Conservation (phyloP, 192 early-diverging fungal genomes). For the Lunasporangiospora selenospora region DNA sequence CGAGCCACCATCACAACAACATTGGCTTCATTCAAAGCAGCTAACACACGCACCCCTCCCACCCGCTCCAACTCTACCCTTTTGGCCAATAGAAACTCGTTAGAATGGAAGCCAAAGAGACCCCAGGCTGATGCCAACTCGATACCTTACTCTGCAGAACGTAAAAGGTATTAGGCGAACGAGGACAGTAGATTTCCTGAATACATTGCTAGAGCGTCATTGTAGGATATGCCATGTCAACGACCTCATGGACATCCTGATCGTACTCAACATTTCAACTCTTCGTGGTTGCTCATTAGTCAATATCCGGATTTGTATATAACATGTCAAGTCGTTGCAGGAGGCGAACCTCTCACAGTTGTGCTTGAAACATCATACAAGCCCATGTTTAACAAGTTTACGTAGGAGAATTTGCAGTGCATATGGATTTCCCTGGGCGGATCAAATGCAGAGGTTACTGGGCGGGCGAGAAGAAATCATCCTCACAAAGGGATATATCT, state of each 20-base stretch:
- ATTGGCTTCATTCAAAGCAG: conserved; percentile 42
- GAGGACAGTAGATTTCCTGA: no score
- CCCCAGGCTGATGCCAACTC: conserved; percentile 25
- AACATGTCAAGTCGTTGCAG: conserved; percentile 71
- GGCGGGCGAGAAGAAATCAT: no score
- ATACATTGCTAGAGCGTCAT: no score
- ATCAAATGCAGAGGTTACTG: no score
- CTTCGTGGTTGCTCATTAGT: conserved; percentile 37
- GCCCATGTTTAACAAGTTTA: conserved; percentile 66
- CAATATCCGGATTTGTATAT: conserved; percentile 65
- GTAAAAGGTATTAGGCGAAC: conserved; percentile 39
- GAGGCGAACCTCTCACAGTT: conserved; percentile 69
- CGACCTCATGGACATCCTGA: no score
- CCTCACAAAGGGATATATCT: conserved; percentile 2
- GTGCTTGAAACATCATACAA: conserved; percentile 73
- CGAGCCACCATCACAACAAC: conserved; percentile 21
- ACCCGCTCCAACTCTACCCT: no score
- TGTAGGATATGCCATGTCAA: no score
- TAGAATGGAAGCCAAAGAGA: conserved; percentile 33
- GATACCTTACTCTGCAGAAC: conserved; percentile 43
- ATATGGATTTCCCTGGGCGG: not conserved
- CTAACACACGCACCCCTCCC: conserved; percentile 22
- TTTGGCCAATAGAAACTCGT: conserved; percentile 14
- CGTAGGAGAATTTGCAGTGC: conserved; percentile 39
- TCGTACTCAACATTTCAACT: no score